phyloP scores from a whole-genome alignment of 2,329 filamentous ascomycete genomes.

The Cladobotryum protrusum region DNA sequence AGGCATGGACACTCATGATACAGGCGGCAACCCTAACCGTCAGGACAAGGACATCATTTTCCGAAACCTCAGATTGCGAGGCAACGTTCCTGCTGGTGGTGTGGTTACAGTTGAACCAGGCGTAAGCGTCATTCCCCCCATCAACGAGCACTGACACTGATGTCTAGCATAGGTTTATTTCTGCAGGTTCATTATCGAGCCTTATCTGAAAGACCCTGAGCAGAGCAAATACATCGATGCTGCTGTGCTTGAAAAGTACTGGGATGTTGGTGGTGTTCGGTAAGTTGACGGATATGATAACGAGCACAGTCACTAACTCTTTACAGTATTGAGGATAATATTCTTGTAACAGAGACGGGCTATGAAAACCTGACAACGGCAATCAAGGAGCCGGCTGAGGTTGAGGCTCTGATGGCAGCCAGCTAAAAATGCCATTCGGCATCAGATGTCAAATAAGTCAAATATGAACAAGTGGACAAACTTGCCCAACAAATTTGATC shows the following conservation, averaged over 20 bases:
- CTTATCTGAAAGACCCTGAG: conserved; percentile 66
- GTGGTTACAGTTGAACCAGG: conserved; percentile 96
- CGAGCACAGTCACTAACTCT: not conserved
- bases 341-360: conserved; percentile 63
- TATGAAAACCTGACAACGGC: conserved; percentile 68
- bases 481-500: no score
- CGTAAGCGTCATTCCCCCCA: conserved; percentile 39
- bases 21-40: conserved; percentile 71
- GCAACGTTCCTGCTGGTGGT: conserved; percentile 65
- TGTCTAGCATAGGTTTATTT: conserved; percentile 65
- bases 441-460: not conserved
- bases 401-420: conserved; percentile 40
- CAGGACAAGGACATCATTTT: conserved; percentile 79
- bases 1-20: conserved; percentile 89
- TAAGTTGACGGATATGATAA: conserved; percentile 28
- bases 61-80: conserved; percentile 74
- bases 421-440: not conserved
- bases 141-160: not conserved
- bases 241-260: conserved; percentile 68
- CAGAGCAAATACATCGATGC: conserved; percentile 72
- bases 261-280: conserved; percentile 72
- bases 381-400: conserved; percentile 58
- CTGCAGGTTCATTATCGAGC: conserved; percentile 79
- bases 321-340: conserved; percentile 58
- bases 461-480: not conserved